Percentiles rank a stretch among this genome's conserved stretches.
Conservation (phyloP, 768 basidiomycete genomes). For the Termitomyces sp. region DNA sequence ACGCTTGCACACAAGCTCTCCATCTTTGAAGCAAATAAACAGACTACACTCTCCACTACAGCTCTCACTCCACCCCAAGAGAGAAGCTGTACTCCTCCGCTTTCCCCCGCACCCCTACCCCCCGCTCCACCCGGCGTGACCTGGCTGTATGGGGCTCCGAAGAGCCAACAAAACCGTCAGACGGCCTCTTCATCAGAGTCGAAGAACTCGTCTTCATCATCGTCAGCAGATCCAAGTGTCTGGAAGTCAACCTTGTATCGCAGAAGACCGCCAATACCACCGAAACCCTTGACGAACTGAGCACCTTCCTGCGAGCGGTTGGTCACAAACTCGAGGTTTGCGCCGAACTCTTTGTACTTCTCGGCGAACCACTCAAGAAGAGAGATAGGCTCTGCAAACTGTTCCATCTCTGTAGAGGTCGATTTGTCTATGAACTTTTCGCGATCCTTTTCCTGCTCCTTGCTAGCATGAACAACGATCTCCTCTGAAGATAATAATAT, state of each 20-base stretch:
- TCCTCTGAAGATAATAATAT: constrained; percentile 53
- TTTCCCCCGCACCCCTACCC: constrained; percentile 24
- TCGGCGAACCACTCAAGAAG: constrained; percentile 99
- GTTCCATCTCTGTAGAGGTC: constrained; percentile 95
- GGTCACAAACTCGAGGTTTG: constrained; percentile 92
- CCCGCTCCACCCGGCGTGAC: constrained; percentile 67
- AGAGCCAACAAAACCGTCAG: constrained; percentile 87
- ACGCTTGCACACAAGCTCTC: not conserved
- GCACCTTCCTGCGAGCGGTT: constrained; percentile 96
- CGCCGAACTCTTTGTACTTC: constrained; percentile 97
- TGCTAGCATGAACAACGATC: constrained; percentile 69
- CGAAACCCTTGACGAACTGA: constrained; percentile 98
- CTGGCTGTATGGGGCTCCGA: constrained; percentile 66
- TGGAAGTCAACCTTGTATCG: constrained; percentile 98
- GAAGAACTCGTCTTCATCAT: constrained; percentile 85
- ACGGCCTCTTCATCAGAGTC: constrained; percentile 71
- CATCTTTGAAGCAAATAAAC: not conserved
- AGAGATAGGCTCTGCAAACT: constrained; percentile 70
- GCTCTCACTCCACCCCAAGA: not conserved
- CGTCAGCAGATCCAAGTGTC: constrained; percentile 68
- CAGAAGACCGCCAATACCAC: constrained; percentile 92
- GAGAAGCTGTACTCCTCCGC: not conserved
- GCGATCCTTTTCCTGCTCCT: constrained; percentile 87
- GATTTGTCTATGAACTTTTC: constrained; percentile 96
- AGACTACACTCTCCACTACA: not conserved